Evolutionary conservation across 495 filamentous ascomycete genomes (phyloP).

Genomic region (Aspergillus taichungensis): DNA sequence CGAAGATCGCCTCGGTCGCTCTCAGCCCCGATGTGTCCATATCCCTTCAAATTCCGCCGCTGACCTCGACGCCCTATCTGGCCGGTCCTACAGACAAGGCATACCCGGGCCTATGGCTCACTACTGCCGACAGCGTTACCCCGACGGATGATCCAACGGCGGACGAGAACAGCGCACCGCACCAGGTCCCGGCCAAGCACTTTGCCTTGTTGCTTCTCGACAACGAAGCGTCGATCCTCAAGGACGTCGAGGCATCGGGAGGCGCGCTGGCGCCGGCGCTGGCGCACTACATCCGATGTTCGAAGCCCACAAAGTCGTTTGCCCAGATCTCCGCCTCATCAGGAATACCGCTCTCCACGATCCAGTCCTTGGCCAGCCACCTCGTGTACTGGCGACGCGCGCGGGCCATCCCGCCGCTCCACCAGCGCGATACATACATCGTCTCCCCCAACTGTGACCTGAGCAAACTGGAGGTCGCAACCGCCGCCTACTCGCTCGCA

Average conservation of each 20-base stretch:
- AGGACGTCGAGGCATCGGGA: conserved; percentile 70
- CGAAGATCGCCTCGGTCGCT: conserved; percentile 67
- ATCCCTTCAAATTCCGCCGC: conserved; percentile 78
- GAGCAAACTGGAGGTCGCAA: conserved; percentile 59
- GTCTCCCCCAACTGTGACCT: conserved; percentile 86
- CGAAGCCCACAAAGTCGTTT: conserved; percentile 79
- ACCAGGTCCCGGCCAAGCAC: conserved; percentile 64
- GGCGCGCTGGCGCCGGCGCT: conserved; percentile 64
- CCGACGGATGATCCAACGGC: conserved; percentile 52
- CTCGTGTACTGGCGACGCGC: conserved; percentile 93
- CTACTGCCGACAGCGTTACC: conserved; percentile 69
- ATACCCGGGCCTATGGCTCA: conserved; percentile 72
- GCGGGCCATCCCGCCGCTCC: conserved; percentile 82
- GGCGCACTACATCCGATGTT: conserved; percentile 72
- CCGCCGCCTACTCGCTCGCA: conserved; percentile 57
- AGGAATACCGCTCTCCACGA: conserved; percentile 63
- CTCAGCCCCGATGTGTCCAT: conserved; percentile 53
- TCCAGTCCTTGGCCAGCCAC: conserved; percentile 79
- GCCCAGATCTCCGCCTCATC: conserved; percentile 67
- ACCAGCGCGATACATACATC: conserved; percentile 86
- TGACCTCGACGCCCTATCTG: conserved; percentile 65
- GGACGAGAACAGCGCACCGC: conserved; percentile 41
- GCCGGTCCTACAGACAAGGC: conserved; percentile 55
- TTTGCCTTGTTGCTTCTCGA: conserved; percentile 79
- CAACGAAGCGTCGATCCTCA: conserved; percentile 72